Evolutionary conservation across 2,329 filamentous ascomycete species (phyloP), one percentile per base, ranked within the genome.

Genomic region (Fusarium nurragi): DNA sequence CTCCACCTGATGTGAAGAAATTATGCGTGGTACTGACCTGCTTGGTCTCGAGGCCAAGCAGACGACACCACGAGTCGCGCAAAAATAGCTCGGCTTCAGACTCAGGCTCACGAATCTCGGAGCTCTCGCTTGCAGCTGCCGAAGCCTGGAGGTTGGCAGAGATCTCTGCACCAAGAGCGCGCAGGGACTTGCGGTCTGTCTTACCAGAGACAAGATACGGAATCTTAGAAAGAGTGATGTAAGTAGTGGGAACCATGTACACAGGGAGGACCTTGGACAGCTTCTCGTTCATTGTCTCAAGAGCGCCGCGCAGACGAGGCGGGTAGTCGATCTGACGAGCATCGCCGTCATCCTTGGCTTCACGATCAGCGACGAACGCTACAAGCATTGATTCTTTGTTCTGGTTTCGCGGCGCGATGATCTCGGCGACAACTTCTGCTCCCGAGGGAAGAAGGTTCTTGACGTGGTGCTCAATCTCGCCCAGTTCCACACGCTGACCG

Each of bases 401-500:
- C 77, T 53, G 80, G 74, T 61, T 63, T 10, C 60, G 80, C 71
- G n/a, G 75, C 67, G 25, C 79, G 60, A 83, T 81, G 21, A 83
- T 80, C 57, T 86, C 83, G 3, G 80, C 80, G 0, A 78, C 80
- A 0, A 84, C 79, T 32, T 77, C 78, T 2, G 77, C 78, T 0
- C 76, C 76, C 0, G 74, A 57, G 0, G 80, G 79, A 13, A 85
- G 69, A 11, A 68, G 34, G 26, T 76, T 74, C 13, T 77, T 75
- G 54, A 84, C 78, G 58, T 84, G 79, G 53, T 81, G 79, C 64
- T 84, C 83, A 8, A 85, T 82, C 64, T 85, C 83, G 2, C 80
- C 79, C 19, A 88, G 79, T 75, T 88, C 90, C 48, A 90, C 83
- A 52, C 88, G 79, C 64, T 86, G 88, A 23, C 90, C 91, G 12